A percentile compares a stretch with the other conserved stretches of the same genome.
Evolutionary conservation across 306 rosid species (phyloP).

Genomic region (Cyclanthera cordifolia): DNA sequence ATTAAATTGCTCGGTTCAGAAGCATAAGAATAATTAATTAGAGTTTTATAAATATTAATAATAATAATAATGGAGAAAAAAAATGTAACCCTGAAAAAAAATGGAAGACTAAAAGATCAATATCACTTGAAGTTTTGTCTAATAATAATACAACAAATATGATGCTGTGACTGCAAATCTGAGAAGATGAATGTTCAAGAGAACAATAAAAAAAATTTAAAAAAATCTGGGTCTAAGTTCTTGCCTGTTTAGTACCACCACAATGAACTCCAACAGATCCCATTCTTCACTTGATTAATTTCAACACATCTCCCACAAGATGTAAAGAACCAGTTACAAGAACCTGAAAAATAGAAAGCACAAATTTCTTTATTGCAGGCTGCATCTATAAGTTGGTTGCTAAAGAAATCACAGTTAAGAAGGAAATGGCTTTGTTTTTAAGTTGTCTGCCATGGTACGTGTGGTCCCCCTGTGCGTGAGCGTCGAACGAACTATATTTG

Average conservation of each 20-base stretch:
- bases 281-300: constrained; percentile 47
- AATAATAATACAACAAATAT: neutral
- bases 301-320: constrained; percentile 85
- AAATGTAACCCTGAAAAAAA: neutral
- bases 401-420: too few relatives aligned
- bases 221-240: neutral
- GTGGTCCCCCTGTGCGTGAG: too few relatives aligned
- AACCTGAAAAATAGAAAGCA: constrained; percentile 38
- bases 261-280: constrained; percentile 10
- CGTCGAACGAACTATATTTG: too few relatives aligned
- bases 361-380: neutral
- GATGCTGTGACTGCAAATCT: neutral
- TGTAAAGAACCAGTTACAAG: constrained; percentile 89
- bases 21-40: neutral
- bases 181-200: neutral
- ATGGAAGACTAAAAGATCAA: neutral
- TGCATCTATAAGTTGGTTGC: too few relatives aligned
- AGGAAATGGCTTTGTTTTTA: too few relatives aligned
- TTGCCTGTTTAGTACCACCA: neutral
- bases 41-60: too few relatives aligned
- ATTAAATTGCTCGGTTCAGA: neutral
- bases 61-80: too few relatives aligned
- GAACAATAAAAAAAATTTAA: neutral
- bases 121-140: neutral
- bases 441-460: too few relatives aligned